Conservation (phyloP, 2,329 filamentous ascomycete species). For the Pezicula rhizophila region DNA sequence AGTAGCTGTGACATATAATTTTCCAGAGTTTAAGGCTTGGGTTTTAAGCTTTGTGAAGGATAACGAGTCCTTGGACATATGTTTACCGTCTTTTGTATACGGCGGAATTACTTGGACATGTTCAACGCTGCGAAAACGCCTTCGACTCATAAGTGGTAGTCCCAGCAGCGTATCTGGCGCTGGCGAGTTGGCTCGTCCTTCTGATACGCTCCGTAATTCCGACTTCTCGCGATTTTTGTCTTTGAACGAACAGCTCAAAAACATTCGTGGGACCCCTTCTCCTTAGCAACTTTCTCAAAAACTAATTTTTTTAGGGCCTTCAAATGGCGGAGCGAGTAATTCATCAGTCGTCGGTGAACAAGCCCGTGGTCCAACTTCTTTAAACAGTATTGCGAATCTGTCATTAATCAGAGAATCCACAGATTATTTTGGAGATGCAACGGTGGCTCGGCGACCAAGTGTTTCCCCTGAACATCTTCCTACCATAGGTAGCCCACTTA, state of each 20-base stretch:
- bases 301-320: conserved; percentile 19
- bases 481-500: neutral
- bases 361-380: conserved; percentile 1
- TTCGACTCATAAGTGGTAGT: conserved; percentile 61
- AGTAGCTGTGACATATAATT: conserved; percentile 38
- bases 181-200: neutral
- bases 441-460: neutral
- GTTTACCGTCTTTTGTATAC: conserved; percentile 51
- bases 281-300: conserved; percentile 28
- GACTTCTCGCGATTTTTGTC: too few relatives aligned
- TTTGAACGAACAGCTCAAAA: too few relatives aligned
- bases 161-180: conserved; percentile 23
- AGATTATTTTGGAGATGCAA: conserved; percentile 25
- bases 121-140: conserved; percentile 61
- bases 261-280: too few relatives aligned
- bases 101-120: conserved; percentile 64
- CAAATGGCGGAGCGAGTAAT: conserved; percentile 11
- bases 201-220: too few relatives aligned
- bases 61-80: conserved; percentile 46
- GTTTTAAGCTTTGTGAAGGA: conserved; percentile 49
- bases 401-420: conserved; percentile 13
- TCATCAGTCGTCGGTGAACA: conserved; percentile 15
- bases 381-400: conserved; percentile 5
- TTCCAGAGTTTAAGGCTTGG: conserved; percentile 65
- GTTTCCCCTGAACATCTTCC: neutral